phyloP scores from a whole-genome alignment of 1,139 yeast genomes.

The Meyerozyma athensensis region DNA sequence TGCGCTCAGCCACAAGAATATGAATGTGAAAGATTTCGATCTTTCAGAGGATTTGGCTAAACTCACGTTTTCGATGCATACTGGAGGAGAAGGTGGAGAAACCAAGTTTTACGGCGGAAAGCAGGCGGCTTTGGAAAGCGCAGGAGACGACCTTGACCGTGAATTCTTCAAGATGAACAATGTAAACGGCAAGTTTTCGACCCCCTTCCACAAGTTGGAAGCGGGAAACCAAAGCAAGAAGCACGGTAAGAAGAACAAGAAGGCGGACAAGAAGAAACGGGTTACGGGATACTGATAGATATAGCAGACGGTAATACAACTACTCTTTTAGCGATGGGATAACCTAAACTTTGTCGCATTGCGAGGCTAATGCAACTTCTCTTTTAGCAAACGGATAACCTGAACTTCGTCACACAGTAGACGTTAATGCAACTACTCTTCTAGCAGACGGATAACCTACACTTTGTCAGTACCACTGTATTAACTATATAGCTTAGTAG shows the following conservation, averaged over 20 bases:
- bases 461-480: no score
- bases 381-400: no score
- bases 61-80: slow-evolving; percentile 76
- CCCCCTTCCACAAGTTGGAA: slow-evolving; percentile 67
- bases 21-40: slow-evolving; percentile 51
- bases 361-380: no score
- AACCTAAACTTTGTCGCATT: no score
- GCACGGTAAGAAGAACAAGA: slow-evolving; percentile 76
- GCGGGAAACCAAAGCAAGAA: slow-evolving; percentile 42
- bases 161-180: slow-evolving; percentile 73
- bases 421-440: no score
- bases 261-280: slow-evolving; percentile 47
- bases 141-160: slow-evolving; percentile 74
- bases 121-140: slow-evolving; percentile 72
- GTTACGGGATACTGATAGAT: slow-evolving; percentile 33
- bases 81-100: slow-evolving; percentile 35
- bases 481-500: no score
- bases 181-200: slow-evolving; percentile 57
- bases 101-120: slow-evolving; percentile 64
- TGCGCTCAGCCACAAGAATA: slow-evolving; percentile 55
- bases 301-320: background rate
- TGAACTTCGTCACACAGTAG: no score
- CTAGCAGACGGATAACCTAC: no score
- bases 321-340: no score
- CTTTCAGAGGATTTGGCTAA: slow-evolving; percentile 64